Evolutionary conservation across 805 yeast genomes (phyloP), one percentile per base, ranked within the genome.

Genomic region (Schizosaccharomyces lindneri): DNA sequence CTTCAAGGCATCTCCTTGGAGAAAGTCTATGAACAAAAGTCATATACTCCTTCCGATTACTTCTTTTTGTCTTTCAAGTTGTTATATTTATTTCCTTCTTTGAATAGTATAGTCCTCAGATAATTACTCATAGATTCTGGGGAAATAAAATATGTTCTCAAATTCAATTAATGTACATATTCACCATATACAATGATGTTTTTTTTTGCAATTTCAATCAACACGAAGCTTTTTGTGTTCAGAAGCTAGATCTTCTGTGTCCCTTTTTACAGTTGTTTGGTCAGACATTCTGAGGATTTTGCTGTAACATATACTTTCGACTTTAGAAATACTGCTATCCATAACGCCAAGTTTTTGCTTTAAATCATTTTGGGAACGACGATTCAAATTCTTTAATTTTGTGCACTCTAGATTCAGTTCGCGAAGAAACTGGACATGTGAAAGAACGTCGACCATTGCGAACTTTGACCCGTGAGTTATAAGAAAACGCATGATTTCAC

Each of bases 401-500:
- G 57, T 24, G 57, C 57, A 51, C 7, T 29, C 27, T 5, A 24
- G 6, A 17, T 51, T 17, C 11, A 51, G 36, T 2, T 17, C 57
- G 9, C 36, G 57, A 21, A 51, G 36, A 29, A 51, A 51, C n/a
- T 24, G 31, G 9, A 51, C 31, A 17, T 29, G 31, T 29, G 21
- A 17, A 21, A 29, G n/a, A 11, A 51, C 9, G 11, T 51, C 15
- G 13, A 24, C 36, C 15, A 24, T 17, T 5, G 31, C n/a, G 36
- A 51, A 29, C 36, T 51, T 51, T 4, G 31, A 24, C 19, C 57
- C 57, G n/a, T 51, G 21, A 29, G 57, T 51, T 24, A 51, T 29
- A 29, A 21, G 36, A 5, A 51, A 51, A 32, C 76, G 63, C 76
- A 74, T 74, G n/a, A 74, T 67, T 62, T 74, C 77, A 0, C 77